Evolutionary conservation across 2,329 filamentous ascomycete species (phyloP).

Genomic region (Aspergillus luchuensis): DNA sequence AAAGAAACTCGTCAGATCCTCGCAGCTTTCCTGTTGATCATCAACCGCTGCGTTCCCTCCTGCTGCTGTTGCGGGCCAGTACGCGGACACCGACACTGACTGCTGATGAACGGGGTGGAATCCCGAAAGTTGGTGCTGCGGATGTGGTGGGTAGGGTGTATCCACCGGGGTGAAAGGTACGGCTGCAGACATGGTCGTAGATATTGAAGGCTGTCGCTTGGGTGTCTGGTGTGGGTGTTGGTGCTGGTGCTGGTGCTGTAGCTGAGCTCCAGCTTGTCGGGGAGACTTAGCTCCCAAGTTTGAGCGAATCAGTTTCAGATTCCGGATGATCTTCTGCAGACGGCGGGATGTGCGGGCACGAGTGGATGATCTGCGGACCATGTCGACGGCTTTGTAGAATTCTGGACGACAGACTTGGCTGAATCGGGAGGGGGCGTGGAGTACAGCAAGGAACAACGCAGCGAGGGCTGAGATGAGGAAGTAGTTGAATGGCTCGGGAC

Average conservation of each 20-base stretch:
- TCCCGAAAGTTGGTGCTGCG: conserved; percentile 12
- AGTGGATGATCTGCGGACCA: conserved; percentile 60
- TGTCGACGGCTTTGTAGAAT: conserved; percentile 60
- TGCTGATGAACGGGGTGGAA: conserved; percentile 24
- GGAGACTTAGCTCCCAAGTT: conserved; percentile 41
- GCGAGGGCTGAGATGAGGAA: conserved; percentile 45
- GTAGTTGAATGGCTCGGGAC: conserved; percentile 47
- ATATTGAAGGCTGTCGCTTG: neutral
- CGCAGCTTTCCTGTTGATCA: conserved; percentile 29
- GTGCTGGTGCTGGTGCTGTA: neutral
- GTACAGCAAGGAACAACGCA: conserved; percentile 48
- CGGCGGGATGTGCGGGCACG: conserved; percentile 59
- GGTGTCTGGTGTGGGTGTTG: neutral
- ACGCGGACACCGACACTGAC: conserved; percentile 1
- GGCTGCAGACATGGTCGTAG: neutral
- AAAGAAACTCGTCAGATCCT: conserved; percentile 62
- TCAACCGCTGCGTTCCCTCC: conserved; percentile 5
- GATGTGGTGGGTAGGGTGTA: neutral
- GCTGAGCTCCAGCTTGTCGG: neutral
- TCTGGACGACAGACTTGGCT: conserved; percentile 39
- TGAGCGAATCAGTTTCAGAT: conserved; percentile 59
- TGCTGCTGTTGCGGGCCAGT: neutral
- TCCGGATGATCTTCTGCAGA: conserved; percentile 61
- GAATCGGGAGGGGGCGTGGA: conserved; percentile 49
- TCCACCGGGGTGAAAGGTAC: neutral